These are phyloP conservation scores for Agaricus subrufescens DNA, from an alignment of 768 basidiomycete genomes.

Conservation along the genomic window DNA sequence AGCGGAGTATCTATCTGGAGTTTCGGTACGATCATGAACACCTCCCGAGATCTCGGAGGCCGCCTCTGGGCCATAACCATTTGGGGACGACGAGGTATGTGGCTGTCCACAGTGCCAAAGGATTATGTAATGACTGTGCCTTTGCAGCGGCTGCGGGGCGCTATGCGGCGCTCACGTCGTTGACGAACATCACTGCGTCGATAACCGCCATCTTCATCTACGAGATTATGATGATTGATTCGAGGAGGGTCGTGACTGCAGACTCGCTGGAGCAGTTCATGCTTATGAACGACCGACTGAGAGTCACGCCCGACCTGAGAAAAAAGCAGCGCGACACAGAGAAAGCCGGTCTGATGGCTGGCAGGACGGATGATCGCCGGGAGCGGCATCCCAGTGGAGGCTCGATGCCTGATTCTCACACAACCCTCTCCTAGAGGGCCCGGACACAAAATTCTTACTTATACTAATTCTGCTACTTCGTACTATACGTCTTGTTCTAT, in stretches of 20 bases:
- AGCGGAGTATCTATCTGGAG: conserved; percentile 5
- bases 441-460: no score
- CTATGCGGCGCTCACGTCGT: neutral
- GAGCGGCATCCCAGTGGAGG: no score
- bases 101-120: neutral
- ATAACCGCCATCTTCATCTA: conserved; percentile 1
- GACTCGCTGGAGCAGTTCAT: conserved; percentile 6
- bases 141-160: neutral
- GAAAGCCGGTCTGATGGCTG: no score
- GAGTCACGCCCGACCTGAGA: neutral
- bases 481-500: no score
- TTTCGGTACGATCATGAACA: conserved; percentile 2
- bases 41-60: conserved; percentile 6
- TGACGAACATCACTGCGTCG: conserved; percentile 1
- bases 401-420: no score
- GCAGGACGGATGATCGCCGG: neutral
- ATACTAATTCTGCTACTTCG: no score
- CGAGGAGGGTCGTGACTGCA: conserved; percentile 2
- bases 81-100: conserved; percentile 1
- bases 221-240: conserved; percentile 4
- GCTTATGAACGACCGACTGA: neutral
- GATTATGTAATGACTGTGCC: neutral
- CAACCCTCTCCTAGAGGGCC: no score
- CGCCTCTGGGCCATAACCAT: conserved; percentile 3
- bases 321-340: neutral